These are phyloP conservation scores for Pseudogymnoascus sp. DNA, from an alignment of 2,329 filamentous ascomycete species.

Conservation along the genomic window DNA sequence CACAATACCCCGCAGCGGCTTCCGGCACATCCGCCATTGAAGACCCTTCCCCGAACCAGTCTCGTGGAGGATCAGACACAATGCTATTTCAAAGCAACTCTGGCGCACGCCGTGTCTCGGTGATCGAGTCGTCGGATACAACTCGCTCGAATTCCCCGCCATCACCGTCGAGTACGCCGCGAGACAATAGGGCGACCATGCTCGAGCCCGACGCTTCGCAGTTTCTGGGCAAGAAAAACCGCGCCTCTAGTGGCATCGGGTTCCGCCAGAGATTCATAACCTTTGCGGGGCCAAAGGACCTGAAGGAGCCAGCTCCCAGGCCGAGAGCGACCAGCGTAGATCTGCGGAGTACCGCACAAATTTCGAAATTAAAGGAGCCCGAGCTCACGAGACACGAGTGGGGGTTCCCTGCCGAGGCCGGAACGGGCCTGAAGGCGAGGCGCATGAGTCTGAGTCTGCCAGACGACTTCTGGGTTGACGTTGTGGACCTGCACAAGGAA, in stretches of 20 bases:
- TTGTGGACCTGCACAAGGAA: constrained; percentile 59
- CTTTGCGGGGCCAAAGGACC: constrained; percentile 15
- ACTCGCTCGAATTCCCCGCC: constrained; percentile 44
- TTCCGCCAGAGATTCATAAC: constrained; percentile 21
- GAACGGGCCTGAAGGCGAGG: constrained; percentile 70
- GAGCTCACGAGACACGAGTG: constrained; percentile 42
- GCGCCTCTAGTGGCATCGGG: constrained; percentile 24
- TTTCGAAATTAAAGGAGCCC: constrained; percentile 5
- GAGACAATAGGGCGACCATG: not conserved
- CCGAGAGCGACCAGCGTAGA: constrained; percentile 25
- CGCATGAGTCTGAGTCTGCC: constrained; percentile 66
- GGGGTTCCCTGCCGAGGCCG: constrained; percentile 57
- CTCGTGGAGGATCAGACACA: constrained; percentile 21
- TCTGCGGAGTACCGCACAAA: constrained; percentile 14
- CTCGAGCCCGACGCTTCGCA: constrained; percentile 31
- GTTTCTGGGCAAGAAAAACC: constrained; percentile 36
- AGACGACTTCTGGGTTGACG: constrained; percentile 66
- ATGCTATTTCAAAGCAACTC: constrained; percentile 21
- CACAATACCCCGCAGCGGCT: not conserved
- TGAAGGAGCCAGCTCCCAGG: constrained; percentile 11
- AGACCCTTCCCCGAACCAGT: constrained; percentile 1
- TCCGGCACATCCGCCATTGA: not conserved
- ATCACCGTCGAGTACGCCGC: constrained; percentile 34
- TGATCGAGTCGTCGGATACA: constrained; percentile 38
- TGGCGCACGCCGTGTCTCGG: constrained; percentile 38